These are phyloP conservation scores for Rubus parviflorus DNA, from an alignment of 306 rosid genomes.

Conservation along the genomic window DNA sequence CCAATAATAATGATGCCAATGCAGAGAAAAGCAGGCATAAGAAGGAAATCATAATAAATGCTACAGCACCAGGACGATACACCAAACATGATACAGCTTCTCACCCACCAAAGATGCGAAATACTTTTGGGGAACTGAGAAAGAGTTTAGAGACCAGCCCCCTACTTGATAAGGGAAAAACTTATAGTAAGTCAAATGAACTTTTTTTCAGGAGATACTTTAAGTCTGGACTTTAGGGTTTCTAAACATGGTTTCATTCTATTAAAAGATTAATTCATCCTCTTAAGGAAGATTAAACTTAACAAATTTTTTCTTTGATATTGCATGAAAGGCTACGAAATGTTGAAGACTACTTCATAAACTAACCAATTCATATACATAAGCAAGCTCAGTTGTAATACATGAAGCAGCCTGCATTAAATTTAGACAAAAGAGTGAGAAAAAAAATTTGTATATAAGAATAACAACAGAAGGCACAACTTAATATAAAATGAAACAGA, in stretches of 20 bases:
- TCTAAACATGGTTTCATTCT: background rate
- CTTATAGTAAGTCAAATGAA: background rate
- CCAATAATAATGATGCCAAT: background rate
- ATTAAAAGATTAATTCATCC: background rate
- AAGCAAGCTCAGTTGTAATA: conserved; percentile 87
- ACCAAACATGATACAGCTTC: background rate
- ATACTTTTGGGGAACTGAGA: background rate
- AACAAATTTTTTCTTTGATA: background rate
- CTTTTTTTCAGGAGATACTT: background rate
- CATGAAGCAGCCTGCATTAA: conserved; percentile 66
- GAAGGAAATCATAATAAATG: background rate
- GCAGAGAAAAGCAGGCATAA: background rate
- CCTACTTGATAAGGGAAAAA: background rate
- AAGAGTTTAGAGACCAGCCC: background rate
- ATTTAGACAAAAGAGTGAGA: conserved; percentile 2
- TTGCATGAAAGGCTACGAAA: background rate
- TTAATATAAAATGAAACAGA: conserved; percentile 25
- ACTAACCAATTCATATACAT: conserved; percentile 85
- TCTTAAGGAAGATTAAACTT: background rate
- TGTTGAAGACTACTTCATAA: conserved; percentile 4
- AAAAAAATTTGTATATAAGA: conserved; percentile 10
- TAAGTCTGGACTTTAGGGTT: background rate
- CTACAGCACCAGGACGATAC: background rate
- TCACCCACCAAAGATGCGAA: background rate
- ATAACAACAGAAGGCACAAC: background rate